Evolutionary conservation across 1,139 yeast genomes (phyloP), one percentile per base, ranked within the genome.

Genomic region (Blastobotrys capitulatus): DNA sequence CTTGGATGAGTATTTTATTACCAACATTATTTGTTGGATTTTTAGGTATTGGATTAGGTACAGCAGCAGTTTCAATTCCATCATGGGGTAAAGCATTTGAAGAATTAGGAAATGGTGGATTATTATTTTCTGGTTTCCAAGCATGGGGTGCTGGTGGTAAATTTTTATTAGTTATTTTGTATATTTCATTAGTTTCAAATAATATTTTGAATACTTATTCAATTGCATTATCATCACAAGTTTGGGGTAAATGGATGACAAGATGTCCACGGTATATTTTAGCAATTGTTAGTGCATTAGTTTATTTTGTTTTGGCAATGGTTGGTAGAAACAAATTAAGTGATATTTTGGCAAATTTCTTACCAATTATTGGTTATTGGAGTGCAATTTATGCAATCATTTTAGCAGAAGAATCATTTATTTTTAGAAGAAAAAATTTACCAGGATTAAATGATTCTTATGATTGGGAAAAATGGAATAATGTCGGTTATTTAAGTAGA

Each of bases 331-430:
- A 85, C 65, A 80, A 82, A 59, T 85, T 89, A 63, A 76, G 89
- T 42, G 75, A 81, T 3, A 87, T 88, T 54, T 72, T 89, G 61
- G 80, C 89, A n/a, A 89, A 88, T 62, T 89, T 89, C 70, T 72
- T 89, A 58, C 96, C 97, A 9, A 88, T 89, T 96, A 79, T 89
- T 53, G 96, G 96, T 0, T 89, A 89, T 69, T 89, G 97, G 97
- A 78, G 86, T 48, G 81, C 92, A 48, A 86, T 89, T 71, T 89
- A 88, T 66, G 80, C 85, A 60, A 78, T 80, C 26, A 68, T 88
- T 47, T 67, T 88, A 42, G 55, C 86, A 2, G 90, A 86, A 60
- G 97, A 89, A 63, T 86, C 86, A 60, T 50, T 76, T 6, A 75
- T 88, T 19, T 88, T 88, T 69, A 77, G 96, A 63, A 75, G 82